Conservation (phyloP, 2,329 filamentous ascomycete genomes). For the Lithohypha guttulata region DNA sequence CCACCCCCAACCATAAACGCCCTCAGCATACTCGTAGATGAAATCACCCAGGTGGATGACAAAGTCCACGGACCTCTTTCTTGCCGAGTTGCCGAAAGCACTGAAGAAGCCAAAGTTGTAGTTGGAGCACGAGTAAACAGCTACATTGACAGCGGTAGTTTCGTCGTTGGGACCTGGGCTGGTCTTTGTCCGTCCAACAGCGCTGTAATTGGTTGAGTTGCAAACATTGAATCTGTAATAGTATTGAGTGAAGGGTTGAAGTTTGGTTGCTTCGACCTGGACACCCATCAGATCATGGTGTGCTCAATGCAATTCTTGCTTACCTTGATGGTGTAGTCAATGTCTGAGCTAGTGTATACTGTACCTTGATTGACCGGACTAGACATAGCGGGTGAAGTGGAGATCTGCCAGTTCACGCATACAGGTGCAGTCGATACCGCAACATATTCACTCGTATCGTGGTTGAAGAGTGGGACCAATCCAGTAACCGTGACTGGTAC, state of each 20-base stretch:
- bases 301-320: slow-evolving; percentile 9
- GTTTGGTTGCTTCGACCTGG: slow-evolving; percentile 44
- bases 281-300: slow-evolving; percentile 34
- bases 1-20: slow-evolving; percentile 42
- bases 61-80: slow-evolving; percentile 51
- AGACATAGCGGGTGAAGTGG: slow-evolving; percentile 37
- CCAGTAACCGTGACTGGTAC: slow-evolving; percentile 45
- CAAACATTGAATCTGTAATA: slow-evolving; percentile 63
- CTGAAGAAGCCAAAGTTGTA: slow-evolving; percentile 38
- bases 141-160: slow-evolving; percentile 49
- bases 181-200: slow-evolving; percentile 60
- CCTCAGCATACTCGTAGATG: slow-evolving; percentile 46
- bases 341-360: slow-evolving; percentile 59
- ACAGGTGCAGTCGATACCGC: slow-evolving; percentile 49
- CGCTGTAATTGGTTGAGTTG: slow-evolving; percentile 48
- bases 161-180: slow-evolving; percentile 48
- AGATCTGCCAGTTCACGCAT: slow-evolving; percentile 57
- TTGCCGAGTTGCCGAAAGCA: slow-evolving; percentile 37
- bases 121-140: slow-evolving; percentile 62
- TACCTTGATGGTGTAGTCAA: slow-evolving; percentile 66
- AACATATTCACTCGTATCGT: slow-evolving; percentile 42
- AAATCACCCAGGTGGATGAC: slow-evolving; percentile 50
- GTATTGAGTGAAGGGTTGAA: slow-evolving; percentile 55
- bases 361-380: slow-evolving; percentile 44
- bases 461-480: slow-evolving; percentile 42